Percentiles rank a stretch among this genome's conserved stretches.
These are phyloP conservation scores for Backusella westeae DNA, from an alignment of 192 early-diverging fungal species.

Conservation along the genomic window DNA sequence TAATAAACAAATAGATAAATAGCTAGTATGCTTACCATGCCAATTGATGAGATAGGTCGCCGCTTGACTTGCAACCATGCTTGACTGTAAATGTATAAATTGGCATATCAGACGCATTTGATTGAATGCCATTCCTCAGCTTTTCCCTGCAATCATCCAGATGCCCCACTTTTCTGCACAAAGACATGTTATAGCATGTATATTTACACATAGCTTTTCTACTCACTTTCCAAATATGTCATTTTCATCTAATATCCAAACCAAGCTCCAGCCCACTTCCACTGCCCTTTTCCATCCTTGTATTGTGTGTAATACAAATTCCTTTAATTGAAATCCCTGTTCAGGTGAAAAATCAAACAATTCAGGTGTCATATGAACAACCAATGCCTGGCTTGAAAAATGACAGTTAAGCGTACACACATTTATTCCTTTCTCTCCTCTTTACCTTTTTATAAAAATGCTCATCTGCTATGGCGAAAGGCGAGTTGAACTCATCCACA, in stretches of 20 bases:
- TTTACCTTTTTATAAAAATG: not conserved
- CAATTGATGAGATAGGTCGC: not conserved
- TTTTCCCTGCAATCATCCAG: not conserved
- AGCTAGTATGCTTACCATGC: not conserved
- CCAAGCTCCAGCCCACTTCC: not conserved
- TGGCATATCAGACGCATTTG: not conserved
- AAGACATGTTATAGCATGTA: not conserved
- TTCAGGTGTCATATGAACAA: not conserved
- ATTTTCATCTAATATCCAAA: conserved; percentile 6
- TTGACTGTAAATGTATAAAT: not conserved
- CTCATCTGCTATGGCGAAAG: not conserved
- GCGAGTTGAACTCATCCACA: not conserved
- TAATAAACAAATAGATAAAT: not conserved
- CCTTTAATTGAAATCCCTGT: not conserved
- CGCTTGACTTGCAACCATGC: not conserved
- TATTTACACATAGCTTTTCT: not conserved
- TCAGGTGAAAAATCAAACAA: not conserved
- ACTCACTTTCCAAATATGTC: not conserved
- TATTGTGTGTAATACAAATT: not conserved
- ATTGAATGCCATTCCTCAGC: not conserved
- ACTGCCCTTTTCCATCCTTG: not conserved
- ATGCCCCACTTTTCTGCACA: not conserved
- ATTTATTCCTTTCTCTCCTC: not conserved
- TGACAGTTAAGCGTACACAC: not conserved
- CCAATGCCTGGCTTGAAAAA: not conserved